These are phyloP conservation scores for Malania oleifera DNA, from an alignment of 164 flowering plant species.

Conservation along the genomic window DNA sequence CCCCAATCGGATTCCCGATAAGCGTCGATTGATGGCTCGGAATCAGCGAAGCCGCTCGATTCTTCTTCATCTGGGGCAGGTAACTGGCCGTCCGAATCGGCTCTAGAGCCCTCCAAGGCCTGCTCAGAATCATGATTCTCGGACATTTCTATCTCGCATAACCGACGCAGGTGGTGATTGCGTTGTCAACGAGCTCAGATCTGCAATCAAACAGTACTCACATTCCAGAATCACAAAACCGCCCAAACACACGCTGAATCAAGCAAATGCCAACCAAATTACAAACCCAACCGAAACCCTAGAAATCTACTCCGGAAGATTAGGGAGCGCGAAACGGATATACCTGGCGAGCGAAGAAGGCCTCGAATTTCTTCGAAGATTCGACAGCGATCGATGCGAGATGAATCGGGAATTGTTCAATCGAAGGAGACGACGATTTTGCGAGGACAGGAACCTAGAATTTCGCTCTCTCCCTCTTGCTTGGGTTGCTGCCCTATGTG, in stretches of 20 bases:
- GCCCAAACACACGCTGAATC: background rate
- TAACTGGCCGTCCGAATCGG: background rate
- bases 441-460: too few species aligned
- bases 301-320: background rate
- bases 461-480: too few species aligned
- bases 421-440: too few species aligned
- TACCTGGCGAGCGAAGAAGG: too few species aligned
- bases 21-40: slow-evolving; percentile 6
- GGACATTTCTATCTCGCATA: slow-evolving; percentile 21
- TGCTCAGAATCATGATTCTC: slow-evolving; percentile 13
- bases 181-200: background rate
- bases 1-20: background rate
- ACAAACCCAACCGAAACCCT: background rate
- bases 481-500: too few species aligned
- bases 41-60: slow-evolving; percentile 4
- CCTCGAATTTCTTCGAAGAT: too few species aligned
- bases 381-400: too few species aligned
- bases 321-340: too few species aligned
- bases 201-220: background rate
- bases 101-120: slow-evolving; percentile 12
- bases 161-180: background rate
- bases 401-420: too few species aligned
- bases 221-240: background rate
- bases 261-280: background rate
- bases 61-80: slow-evolving; percentile 13